These are phyloP conservation scores for Xanthoconium stramineum DNA, from an alignment of 768 basidiomycete species.

Conservation along the genomic window DNA sequence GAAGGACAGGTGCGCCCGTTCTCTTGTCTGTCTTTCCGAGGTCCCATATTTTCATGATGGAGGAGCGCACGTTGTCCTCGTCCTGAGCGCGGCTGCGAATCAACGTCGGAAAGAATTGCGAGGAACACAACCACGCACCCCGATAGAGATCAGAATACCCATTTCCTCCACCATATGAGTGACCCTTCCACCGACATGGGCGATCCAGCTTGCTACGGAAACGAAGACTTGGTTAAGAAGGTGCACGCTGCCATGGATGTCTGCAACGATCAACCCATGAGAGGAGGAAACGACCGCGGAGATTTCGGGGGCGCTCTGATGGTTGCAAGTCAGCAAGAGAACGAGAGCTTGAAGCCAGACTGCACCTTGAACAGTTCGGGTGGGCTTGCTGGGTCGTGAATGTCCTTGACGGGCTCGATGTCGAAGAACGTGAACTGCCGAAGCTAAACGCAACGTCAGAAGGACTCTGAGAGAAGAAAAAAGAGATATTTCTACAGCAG, in stretches of 20 bases:
- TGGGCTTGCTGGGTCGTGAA: conserved; percentile 67
- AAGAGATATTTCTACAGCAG: conserved; percentile 15
- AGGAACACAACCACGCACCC: conserved; percentile 49
- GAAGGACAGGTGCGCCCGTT: conserved; percentile 54
- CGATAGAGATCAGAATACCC: conserved; percentile 83
- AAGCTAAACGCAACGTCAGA: conserved; percentile 51
- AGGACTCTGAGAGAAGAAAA: background rate
- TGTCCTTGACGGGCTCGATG: conserved; percentile 69
- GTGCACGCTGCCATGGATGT: conserved; percentile 82
- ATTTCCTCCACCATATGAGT: conserved; percentile 84
- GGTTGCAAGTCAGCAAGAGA: conserved; percentile 1
- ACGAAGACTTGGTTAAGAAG: conserved; percentile 74
- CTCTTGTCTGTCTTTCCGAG: conserved; percentile 67
- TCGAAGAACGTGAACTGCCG: conserved; percentile 92
- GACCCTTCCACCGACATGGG: conserved; percentile 74
- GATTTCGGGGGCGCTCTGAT: conserved; percentile 65
- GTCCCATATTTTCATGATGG: conserved; percentile 88
- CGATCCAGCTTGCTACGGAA: conserved; percentile 69
- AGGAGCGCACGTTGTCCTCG: conserved; percentile 63
- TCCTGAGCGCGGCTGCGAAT: conserved; percentile 48
- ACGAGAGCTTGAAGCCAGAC: background rate
- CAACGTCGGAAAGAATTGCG: background rate
- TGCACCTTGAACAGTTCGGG: conserved; percentile 78
- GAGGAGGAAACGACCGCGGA: conserved; percentile 64
- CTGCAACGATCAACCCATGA: conserved; percentile 71